A percentile compares a stretch with the other conserved stretches of the same genome.
phyloP scores from a whole-genome alignment of 345 rosid species.

The Heritiera littoralis region DNA sequence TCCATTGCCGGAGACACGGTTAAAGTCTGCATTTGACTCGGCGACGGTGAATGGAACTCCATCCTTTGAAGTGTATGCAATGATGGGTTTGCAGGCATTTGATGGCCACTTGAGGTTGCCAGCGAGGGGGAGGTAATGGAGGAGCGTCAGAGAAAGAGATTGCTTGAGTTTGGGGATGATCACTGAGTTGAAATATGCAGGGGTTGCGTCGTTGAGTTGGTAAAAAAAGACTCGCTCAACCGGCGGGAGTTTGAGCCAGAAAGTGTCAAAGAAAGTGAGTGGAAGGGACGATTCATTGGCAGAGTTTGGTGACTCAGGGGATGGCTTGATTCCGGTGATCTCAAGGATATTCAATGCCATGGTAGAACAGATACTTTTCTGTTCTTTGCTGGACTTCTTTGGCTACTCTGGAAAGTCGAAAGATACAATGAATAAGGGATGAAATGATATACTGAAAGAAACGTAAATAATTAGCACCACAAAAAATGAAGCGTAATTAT shows the following conservation, averaged over 20 bases:
- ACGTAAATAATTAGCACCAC: too few species aligned
- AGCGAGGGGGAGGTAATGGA: slow-evolving; percentile 35
- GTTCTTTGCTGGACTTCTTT: not conserved
- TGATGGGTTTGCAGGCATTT: slow-evolving; percentile 13
- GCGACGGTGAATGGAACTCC: slow-evolving; percentile 42
- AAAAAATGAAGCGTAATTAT: too few species aligned
- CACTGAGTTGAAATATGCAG: slow-evolving; percentile 14
- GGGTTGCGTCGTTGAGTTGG: slow-evolving; percentile 21
- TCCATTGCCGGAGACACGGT: slow-evolving; percentile 24
- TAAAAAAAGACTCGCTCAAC: slow-evolving; percentile 44
- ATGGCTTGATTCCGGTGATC: slow-evolving; percentile 27
- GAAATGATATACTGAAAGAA: too few species aligned
- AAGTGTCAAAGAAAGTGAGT: slow-evolving; percentile 32
- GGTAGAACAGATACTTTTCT: not conserved
- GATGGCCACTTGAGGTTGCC: slow-evolving; percentile 29
- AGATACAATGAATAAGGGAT: too few species aligned
- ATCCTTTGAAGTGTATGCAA: slow-evolving; percentile 27
- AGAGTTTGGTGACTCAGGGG: not conserved
- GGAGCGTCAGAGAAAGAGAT: slow-evolving; percentile 31
- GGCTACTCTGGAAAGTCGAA: not conserved
- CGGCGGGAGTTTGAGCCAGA: slow-evolving; percentile 29
- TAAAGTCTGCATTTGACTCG: slow-evolving; percentile 34
- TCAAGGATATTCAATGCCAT: slow-evolving; percentile 29
- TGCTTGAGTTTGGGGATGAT: slow-evolving; percentile 36
- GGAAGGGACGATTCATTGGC: not conserved